A percentile compares a stretch with the other conserved stretches of the same genome.
phyloP scores from a whole-genome alignment of 306 rosid genomes.

The Hippophae gyantsensis region DNA sequence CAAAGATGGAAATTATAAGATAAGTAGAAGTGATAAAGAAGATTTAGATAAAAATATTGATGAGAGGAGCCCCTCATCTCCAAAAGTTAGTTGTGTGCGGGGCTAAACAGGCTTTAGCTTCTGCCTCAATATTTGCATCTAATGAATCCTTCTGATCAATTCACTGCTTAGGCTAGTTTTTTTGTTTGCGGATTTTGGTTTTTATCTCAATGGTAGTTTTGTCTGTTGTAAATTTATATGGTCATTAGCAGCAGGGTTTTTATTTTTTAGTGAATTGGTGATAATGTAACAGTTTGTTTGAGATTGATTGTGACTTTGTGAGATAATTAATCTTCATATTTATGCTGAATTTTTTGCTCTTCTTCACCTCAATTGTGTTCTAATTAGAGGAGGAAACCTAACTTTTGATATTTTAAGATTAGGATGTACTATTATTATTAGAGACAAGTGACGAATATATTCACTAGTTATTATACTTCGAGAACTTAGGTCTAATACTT shows the following conservation, averaged over 20 bases:
- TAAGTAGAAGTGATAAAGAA: conserved; percentile 31
- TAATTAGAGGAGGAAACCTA: conserved; percentile 21
- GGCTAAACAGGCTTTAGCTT: conserved; percentile 33
- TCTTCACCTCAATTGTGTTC: conserved; percentile 10
- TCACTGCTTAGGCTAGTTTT: conserved; percentile 2
- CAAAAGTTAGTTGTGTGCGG: conserved; percentile 30
- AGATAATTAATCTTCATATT: conserved; percentile 43
- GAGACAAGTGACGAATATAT: too few relatives aligned
- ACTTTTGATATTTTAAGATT: conserved; percentile 26
- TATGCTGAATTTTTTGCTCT: conserved; percentile 52
- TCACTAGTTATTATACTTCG: too few relatives aligned
- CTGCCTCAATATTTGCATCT: conserved; percentile 24
- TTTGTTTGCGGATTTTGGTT: conserved; percentile 22
- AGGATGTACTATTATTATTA: conserved; percentile 13
- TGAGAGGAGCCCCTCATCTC: conserved; percentile 26
- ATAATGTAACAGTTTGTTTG: conserved; percentile 27
- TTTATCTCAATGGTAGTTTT: conserved; percentile 30
- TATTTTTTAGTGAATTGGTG: conserved; percentile 8
- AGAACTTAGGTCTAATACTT: too few relatives aligned
- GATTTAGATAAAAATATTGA: conserved; percentile 30
- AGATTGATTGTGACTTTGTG: conserved; percentile 24
- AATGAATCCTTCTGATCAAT: conserved; percentile 18
- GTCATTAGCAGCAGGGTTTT: conserved; percentile 17
- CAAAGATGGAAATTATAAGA: conserved; percentile 32
- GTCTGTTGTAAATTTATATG: conserved; percentile 40